These are phyloP conservation scores for Claviceps sp. DNA, from an alignment of 2,329 filamentous ascomycete species.

Conservation along the genomic window DNA sequence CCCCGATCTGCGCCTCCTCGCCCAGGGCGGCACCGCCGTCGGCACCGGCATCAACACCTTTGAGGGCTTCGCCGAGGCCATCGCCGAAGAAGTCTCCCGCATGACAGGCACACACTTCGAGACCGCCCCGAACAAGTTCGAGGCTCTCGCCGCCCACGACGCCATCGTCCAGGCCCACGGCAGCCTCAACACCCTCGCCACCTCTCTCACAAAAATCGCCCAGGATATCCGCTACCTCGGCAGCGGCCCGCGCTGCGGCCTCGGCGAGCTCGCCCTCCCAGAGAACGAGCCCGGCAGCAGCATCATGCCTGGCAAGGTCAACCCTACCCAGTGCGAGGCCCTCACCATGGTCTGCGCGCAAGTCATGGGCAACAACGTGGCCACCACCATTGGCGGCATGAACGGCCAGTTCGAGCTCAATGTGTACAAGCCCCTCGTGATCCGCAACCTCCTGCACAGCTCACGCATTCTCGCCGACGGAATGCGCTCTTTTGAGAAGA, in stretches of 20 bases:
- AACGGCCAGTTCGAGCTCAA: constrained; percentile 98
- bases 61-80: constrained; percentile 85
- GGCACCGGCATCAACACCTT: constrained; percentile 97
- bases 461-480: constrained; percentile 75
- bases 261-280: constrained; percentile 82
- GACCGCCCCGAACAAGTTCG: constrained; percentile 98
- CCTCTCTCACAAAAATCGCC: constrained; percentile 91
- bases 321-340: constrained; percentile 95
- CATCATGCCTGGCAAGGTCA: constrained; percentile 99
- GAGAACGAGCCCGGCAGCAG: constrained; percentile 97
- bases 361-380: constrained; percentile 94
- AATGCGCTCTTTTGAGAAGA: constrained; percentile 91
- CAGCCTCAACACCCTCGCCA: constrained; percentile 81
- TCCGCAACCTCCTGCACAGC: constrained; percentile 90
- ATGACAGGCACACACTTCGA: constrained; percentile 89
- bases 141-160: constrained; percentile 90
- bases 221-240: constrained; percentile 97
- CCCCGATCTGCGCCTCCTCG: constrained; percentile 73
- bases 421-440: constrained; percentile 96
- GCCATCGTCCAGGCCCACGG: constrained; percentile 90
- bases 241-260: constrained; percentile 86
- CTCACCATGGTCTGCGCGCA: constrained; percentile 96
- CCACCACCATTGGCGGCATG: constrained; percentile 85
- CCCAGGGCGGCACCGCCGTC: constrained; percentile 92
- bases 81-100: constrained; percentile 80